phyloP scores from a whole-genome alignment of 768 basidiomycete genomes.

The Postia placenta region DNA sequence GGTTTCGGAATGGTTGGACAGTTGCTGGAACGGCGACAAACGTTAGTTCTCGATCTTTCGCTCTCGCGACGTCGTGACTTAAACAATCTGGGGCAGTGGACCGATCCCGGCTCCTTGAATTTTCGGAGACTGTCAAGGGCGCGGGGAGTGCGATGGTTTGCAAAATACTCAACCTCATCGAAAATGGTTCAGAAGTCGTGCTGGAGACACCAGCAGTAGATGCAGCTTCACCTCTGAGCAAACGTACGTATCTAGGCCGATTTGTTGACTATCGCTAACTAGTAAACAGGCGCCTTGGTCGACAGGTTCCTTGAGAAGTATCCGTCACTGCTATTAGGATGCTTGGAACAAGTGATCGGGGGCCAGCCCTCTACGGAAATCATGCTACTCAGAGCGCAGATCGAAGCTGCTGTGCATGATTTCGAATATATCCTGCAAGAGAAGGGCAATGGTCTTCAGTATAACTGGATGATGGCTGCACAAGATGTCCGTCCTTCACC shows the following conservation, averaged over 20 bases:
- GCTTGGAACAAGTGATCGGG: slow-evolving; percentile 11
- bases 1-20: slow-evolving; percentile 20
- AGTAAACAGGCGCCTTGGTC: slow-evolving; percentile 12
- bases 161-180: slow-evolving; percentile 9
- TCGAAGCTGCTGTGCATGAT: slow-evolving; percentile 7
- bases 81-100: slow-evolving; percentile 14
- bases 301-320: slow-evolving; percentile 15
- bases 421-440: slow-evolving; percentile 11
- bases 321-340: slow-evolving; percentile 5
- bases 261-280: not conserved
- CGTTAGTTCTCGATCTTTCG: slow-evolving; percentile 8
- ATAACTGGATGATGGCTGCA: slow-evolving; percentile 7
- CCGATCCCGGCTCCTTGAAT: slow-evolving; percentile 19
- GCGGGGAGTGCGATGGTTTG: slow-evolving; percentile 5
- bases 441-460: slow-evolving; percentile 10
- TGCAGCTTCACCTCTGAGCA: slow-evolving; percentile 5
- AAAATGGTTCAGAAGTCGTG: slow-evolving; percentile 1
- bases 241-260: slow-evolving; percentile 3
- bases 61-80: not conserved
- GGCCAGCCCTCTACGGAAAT: slow-evolving; percentile 1
- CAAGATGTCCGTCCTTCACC: slow-evolving; percentile 8
- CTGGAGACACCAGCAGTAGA: slow-evolving; percentile 12
- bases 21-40: slow-evolving; percentile 18
- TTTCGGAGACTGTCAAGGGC: slow-evolving; percentile 6
- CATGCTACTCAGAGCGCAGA: slow-evolving; percentile 4